Evolutionary conservation across 1,284 basidiomycete genomes (phyloP).

Genomic region (Trichosporon sp.): DNA sequence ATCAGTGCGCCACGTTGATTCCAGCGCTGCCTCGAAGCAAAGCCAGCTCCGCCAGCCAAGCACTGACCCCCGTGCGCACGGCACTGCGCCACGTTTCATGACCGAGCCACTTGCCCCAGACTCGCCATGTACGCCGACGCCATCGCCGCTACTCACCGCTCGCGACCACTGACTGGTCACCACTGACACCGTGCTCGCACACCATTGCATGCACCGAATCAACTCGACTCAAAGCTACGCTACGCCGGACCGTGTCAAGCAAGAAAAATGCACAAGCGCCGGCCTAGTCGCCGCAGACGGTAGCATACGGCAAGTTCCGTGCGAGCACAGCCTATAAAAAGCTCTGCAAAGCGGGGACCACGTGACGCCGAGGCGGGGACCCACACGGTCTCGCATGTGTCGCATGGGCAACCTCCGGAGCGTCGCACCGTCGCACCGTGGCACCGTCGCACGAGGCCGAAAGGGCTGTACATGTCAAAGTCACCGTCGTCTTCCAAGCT

Average conservation of each 20-base stretch:
- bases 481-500: not conserved
- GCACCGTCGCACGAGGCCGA: conserved; percentile 2
- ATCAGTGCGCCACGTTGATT: not conserved
- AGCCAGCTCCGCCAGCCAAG: too few relatives aligned
- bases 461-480: not conserved
- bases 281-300: not conserved
- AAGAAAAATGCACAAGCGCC: not conserved
- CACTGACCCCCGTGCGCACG: not conserved
- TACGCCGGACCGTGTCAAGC: not conserved
- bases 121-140: not conserved
- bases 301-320: not conserved
- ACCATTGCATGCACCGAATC: too few relatives aligned
- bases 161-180: too few relatives aligned
- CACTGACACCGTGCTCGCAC: not conserved
- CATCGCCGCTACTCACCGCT: too few relatives aligned
- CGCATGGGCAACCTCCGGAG: not conserved
- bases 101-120: not conserved
- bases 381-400: not conserved
- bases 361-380: not conserved
- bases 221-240: too few relatives aligned
- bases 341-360: not conserved
- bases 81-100: not conserved
- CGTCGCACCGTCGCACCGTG: not conserved
- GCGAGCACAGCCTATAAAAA: not conserved
- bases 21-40: too few relatives aligned